Base-by-base conservation (phyloP, 1,284 basidiomycete species). In the Irpex lacteus region DNA sequence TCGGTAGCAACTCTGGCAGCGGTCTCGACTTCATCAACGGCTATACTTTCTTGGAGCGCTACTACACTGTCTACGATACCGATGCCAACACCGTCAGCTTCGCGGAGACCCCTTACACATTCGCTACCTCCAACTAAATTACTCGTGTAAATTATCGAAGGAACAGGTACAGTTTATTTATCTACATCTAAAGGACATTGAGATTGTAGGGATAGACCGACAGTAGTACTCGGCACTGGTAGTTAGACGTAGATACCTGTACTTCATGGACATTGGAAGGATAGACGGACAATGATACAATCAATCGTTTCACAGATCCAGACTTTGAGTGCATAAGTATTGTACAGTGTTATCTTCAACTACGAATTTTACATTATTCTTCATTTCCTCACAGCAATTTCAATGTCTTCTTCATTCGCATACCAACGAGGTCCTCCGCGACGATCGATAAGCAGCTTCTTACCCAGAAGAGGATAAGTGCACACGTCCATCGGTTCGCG, bases 41-140 rank as follows among this genome's bases (percentile, higher is more conserved):
- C 38, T 66, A 69, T 63, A 61, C 66, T 21, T 76, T 72, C 57
- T 69, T 81, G 9, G 84, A 89, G 73, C 82, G 87, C 21, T 89
- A 84, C 80, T 89, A 88, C 76, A 78, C 80, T n/a, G 85, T 87
- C 18, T 88, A 75, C 70, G 89, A 90, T 68, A 83, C 82, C 49
- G 83, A 83, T 73, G 59, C 59, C 5, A 34, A 26, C 34, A 76
- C 66, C 5, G 72, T 83, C 59, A 81, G 82, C 11, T 75, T 83
- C 56, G 82, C 82, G 6, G 58, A 32, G 21, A 64, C 65, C 15
- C 37, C 53, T 15, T 59, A 49, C 40, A 66, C 65, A 13, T 9
- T 37, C 44, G 64, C 61, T 21, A 63, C 50, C 3, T n/a, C 61
- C 1, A 65, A 65, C 58, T 63, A 34, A 26, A 11, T 44, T 44